phyloP scores from a whole-genome alignment of 495 filamentous ascomycete species.

The Pyronema domesticum region DNA sequence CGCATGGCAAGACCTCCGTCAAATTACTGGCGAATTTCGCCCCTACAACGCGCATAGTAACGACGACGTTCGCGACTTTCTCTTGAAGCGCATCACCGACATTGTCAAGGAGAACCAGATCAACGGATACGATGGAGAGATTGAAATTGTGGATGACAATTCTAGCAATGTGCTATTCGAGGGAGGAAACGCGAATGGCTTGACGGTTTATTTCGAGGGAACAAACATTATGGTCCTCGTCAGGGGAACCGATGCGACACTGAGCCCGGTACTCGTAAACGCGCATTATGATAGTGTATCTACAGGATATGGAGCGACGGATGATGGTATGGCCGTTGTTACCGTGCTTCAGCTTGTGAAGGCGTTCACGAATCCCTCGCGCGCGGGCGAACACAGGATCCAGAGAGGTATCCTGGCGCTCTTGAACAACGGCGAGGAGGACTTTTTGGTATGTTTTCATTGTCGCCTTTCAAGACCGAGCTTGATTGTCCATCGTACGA shows the following conservation, averaged over 20 bases:
- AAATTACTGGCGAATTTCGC: slow-evolving; percentile 54
- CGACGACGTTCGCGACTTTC: slow-evolving; percentile 57
- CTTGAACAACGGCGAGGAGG: slow-evolving; percentile 93
- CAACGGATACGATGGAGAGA: slow-evolving; percentile 24
- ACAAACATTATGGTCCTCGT: slow-evolving; percentile 89
- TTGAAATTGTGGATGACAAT: slow-evolving; percentile 61
- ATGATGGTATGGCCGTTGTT: slow-evolving; percentile 80
- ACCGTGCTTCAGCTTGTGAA: slow-evolving; percentile 72
- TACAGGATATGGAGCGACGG: slow-evolving; percentile 67
- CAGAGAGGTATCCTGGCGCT: slow-evolving; percentile 66
- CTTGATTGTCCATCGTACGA: neutral
- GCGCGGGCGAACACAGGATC: slow-evolving; percentile 42
- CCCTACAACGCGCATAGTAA: slow-evolving; percentile 76
- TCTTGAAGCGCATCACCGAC: slow-evolving; percentile 50
- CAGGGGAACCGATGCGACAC: slow-evolving; percentile 48
- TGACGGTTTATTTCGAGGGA: slow-evolving; percentile 63
- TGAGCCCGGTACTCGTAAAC: slow-evolving; percentile 52
- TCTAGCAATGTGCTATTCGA: slow-evolving; percentile 57
- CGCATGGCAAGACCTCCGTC: slow-evolving; percentile 72
- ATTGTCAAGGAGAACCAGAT: slow-evolving; percentile 44
- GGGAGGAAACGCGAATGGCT: slow-evolving; percentile 16
- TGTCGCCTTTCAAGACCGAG: neutral
- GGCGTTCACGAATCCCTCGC: slow-evolving; percentile 54
- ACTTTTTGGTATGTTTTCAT: slow-evolving; percentile 40
- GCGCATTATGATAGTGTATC: slow-evolving; percentile 93